phyloP scores from a whole-genome alignment of 768 basidiomycete genomes.

The Boletus coccyginus region DNA sequence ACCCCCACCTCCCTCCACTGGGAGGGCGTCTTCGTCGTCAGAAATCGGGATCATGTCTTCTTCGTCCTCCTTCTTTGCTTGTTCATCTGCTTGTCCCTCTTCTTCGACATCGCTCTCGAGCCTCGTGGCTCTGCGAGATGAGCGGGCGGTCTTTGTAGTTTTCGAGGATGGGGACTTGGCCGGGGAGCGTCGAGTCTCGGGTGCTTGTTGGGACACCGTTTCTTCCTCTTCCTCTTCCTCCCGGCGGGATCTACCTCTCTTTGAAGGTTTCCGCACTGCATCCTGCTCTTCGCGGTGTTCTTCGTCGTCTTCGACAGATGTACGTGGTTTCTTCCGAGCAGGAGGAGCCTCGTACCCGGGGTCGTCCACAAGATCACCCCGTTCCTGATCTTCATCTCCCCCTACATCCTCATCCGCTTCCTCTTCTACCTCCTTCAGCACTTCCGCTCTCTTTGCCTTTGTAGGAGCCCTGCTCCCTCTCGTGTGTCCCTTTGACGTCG shows the following conservation, averaged over 20 bases:
- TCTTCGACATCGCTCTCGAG: conserved; percentile 27
- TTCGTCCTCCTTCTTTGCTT: neutral
- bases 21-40: conserved; percentile 30
- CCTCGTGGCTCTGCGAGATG: conserved; percentile 12
- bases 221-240: conserved; percentile 14
- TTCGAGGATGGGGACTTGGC: conserved; percentile 20
- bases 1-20: conserved; percentile 11
- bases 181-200: conserved; percentile 14
- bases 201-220: neutral
- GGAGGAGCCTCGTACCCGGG: conserved; percentile 43
- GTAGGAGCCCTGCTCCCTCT: conserved; percentile 15
- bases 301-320: conserved; percentile 34
- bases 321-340: conserved; percentile 55
- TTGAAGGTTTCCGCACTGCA: conserved; percentile 11
- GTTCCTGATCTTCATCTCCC: conserved; percentile 37
- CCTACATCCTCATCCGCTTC: conserved; percentile 43
- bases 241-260: conserved; percentile 3
- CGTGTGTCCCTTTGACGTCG: conserved; percentile 25
- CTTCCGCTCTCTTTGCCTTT: conserved; percentile 29
- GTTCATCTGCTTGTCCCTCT: conserved; percentile 16
- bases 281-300: conserved; percentile 26
- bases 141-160: conserved; percentile 4
- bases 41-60: conserved; percentile 9
- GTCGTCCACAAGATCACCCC: conserved; percentile 32
- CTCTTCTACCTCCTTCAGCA: conserved; percentile 49